Conservation (phyloP, 345 rosid genomes). For the Heritiera fomes region DNA sequence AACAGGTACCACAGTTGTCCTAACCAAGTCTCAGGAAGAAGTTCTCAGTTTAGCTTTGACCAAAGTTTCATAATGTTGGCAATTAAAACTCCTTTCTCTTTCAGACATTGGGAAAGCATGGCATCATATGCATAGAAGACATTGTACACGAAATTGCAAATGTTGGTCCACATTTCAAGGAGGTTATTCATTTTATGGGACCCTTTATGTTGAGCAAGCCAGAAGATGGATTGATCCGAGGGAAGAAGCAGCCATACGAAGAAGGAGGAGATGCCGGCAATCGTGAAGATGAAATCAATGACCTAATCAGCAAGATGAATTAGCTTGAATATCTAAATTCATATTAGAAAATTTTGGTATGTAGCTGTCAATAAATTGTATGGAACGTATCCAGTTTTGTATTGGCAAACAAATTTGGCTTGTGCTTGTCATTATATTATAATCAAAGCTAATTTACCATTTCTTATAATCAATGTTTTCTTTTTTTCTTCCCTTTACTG, state of each 20-base stretch:
- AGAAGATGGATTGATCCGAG: constrained; percentile 61
- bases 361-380: background rate
- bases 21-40: background rate
- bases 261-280: constrained; percentile 87
- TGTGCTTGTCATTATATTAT: background rate
- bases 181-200: constrained; percentile 65
- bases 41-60: background rate
- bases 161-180: constrained; percentile 84
- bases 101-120: constrained; percentile 75
- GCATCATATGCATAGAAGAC: constrained; percentile 72
- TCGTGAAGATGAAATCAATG: constrained; percentile 80
- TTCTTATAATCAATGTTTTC: background rate
- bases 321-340: constrained; percentile 28
- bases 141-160: constrained; percentile 66
- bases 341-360: background rate
- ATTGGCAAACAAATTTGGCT: background rate
- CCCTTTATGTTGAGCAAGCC: constrained; percentile 76
- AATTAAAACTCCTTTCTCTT: background rate
- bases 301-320: constrained; percentile 74
- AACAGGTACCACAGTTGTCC: constrained; percentile 53
- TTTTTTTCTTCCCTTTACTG: background rate
- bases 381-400: background rate
- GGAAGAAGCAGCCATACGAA: constrained; percentile 61
- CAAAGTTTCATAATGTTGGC: background rate
- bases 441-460: constrained; percentile 1